These are phyloP conservation scores for Colletotrichum sansevieriae DNA, from an alignment of 2,329 filamentous ascomycete species.

Conservation along the genomic window DNA sequence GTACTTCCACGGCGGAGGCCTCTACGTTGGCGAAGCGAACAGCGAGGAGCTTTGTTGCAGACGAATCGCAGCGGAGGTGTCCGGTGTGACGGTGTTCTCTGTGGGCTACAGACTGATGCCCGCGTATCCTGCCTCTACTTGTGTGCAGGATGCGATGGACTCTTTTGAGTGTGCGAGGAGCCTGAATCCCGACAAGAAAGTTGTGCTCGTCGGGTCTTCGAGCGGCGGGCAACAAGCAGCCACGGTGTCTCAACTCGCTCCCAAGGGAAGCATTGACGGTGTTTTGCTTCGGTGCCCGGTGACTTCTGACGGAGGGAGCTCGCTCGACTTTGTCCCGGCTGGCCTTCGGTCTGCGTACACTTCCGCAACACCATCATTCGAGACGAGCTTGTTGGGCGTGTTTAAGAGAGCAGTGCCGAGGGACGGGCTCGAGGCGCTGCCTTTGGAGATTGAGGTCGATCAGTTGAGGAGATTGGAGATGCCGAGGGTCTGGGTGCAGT, in stretches of 20 bases:
- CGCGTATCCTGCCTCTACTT: slow-evolving; percentile 53
- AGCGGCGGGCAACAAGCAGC: slow-evolving; percentile 63
- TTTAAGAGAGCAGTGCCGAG: slow-evolving; percentile 53
- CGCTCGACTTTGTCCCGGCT: slow-evolving; percentile 53
- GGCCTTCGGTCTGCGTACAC: slow-evolving; percentile 54
- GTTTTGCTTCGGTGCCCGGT: slow-evolving; percentile 63
- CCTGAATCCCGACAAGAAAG: slow-evolving; percentile 39
- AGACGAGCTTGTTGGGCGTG: slow-evolving; percentile 50
- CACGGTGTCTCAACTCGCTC: slow-evolving; percentile 53
- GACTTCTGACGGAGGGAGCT: slow-evolving; percentile 58
- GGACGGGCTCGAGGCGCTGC: slow-evolving; percentile 56
- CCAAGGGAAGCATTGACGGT: slow-evolving; percentile 51
- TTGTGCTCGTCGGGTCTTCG: slow-evolving; percentile 60
- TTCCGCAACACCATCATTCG: slow-evolving; percentile 54
- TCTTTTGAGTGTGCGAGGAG: slow-evolving; percentile 49
- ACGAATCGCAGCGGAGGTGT: slow-evolving; percentile 52
- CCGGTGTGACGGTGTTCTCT: slow-evolving; percentile 55
- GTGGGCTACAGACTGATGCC: slow-evolving; percentile 62
- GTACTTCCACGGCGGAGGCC: slow-evolving; percentile 64
- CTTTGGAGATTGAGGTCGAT: slow-evolving; percentile 53
- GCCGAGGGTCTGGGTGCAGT: slow-evolving; percentile 62
- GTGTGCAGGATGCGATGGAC: slow-evolving; percentile 57
- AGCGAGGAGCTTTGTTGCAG: slow-evolving; percentile 63
- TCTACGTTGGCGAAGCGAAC: slow-evolving; percentile 62
- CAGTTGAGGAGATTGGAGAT: slow-evolving; percentile 50